These are phyloP conservation scores for Irpex sp. DNA, from an alignment of 1,284 basidiomycete species.

Conservation along the genomic window DNA sequence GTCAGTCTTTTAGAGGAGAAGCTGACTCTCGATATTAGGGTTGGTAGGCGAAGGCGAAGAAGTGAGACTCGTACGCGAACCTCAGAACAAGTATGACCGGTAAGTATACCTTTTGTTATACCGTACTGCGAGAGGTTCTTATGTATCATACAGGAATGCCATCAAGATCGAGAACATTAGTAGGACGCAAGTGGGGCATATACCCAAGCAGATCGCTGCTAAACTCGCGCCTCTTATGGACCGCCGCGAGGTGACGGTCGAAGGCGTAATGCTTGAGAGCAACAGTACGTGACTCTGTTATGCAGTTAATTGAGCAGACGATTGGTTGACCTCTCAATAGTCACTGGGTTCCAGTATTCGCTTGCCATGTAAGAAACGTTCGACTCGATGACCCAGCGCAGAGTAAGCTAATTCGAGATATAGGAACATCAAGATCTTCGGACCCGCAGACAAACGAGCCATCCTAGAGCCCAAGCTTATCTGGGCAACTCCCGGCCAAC, in stretches of 20 bases:
- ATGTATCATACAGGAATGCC: slow-evolving; percentile 48
- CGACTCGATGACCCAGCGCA: slow-evolving; percentile 5
- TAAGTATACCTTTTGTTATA: slow-evolving; percentile 27
- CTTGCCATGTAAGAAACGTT: slow-evolving; percentile 50
- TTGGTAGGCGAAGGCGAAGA: slow-evolving; percentile 76
- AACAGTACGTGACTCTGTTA: slow-evolving; percentile 43
- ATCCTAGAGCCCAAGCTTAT: slow-evolving; percentile 62
- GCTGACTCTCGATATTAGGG: slow-evolving; percentile 36
- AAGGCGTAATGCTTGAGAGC: slow-evolving; percentile 73
- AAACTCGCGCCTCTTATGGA: slow-evolving; percentile 75
- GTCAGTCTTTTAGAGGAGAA: neutral
- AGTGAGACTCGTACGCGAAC: slow-evolving; percentile 70
- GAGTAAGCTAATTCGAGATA: neutral
- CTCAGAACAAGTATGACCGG: slow-evolving; percentile 65
- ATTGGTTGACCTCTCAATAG: slow-evolving; percentile 22
- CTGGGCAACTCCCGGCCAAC: slow-evolving; percentile 72
- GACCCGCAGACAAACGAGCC: slow-evolving; percentile 50
- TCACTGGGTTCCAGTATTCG: slow-evolving; percentile 45
- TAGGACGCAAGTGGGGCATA: slow-evolving; percentile 73
- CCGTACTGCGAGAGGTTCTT: neutral
- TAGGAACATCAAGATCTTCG: slow-evolving; percentile 73
- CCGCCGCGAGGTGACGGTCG: slow-evolving; percentile 54
- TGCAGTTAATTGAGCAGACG: neutral
- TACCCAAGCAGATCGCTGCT: slow-evolving; percentile 59
- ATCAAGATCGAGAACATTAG: slow-evolving; percentile 79